Conservation (phyloP, 176 grass and related monocot genomes). For the Raddia guianensis region DNA sequence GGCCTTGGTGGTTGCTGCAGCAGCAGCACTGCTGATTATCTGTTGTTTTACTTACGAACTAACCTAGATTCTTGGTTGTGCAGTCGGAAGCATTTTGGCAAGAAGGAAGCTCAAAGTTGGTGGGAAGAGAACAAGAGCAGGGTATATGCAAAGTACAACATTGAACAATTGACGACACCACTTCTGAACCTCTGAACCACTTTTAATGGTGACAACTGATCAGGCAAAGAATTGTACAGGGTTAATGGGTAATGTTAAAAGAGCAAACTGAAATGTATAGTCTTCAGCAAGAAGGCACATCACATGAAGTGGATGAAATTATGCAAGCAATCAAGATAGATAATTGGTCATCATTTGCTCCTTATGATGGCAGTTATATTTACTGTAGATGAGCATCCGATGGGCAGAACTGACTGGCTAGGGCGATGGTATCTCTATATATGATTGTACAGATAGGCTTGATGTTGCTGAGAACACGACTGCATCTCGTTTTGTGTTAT, state of each 20-base stretch:
- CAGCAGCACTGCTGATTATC: not conserved
- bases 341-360: not conserved
- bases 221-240: conserved; percentile 21
- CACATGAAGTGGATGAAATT: conserved; percentile 15
- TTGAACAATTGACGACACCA: conserved; percentile 22
- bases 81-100: conserved; percentile 87
- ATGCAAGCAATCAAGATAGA: conserved; percentile 5
- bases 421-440: not conserved
- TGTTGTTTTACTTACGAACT: not conserved
- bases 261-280: not conserved
- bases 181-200: not conserved
- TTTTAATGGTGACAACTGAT: not conserved
- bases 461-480: not conserved
- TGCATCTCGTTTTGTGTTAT: not conserved
- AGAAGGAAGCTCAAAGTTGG: conserved; percentile 82
- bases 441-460: conserved; percentile 31
- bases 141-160: conserved; percentile 53
- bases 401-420: not conserved
- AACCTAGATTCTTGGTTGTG: conserved; percentile 32
- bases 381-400: conserved; percentile 18
- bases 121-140: conserved; percentile 73
- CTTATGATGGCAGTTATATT: conserved; percentile 16
- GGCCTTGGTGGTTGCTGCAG: not conserved
- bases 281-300: not conserved
- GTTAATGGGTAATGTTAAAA: not conserved